A percentile compares a stretch with the other conserved stretches of the same genome.
These are phyloP conservation scores for Astraeus odoratus DNA, from an alignment of 768 basidiomycete species.

Conservation along the genomic window DNA sequence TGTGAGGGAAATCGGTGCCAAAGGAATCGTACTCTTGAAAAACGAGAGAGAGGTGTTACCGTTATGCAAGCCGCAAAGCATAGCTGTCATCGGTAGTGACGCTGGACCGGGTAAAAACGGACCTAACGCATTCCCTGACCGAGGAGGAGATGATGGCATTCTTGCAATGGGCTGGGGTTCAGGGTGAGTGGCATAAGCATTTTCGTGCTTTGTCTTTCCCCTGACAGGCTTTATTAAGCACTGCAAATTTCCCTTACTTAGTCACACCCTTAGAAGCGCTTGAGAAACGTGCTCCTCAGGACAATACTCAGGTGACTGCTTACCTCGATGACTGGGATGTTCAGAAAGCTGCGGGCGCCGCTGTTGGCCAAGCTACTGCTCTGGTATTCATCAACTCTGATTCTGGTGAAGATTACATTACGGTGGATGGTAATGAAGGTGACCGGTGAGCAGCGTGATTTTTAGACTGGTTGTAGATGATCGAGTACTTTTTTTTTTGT, in stretches of 20 bases:
- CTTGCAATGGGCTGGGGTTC: slow-evolving; percentile 89
- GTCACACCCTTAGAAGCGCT: slow-evolving; percentile 74
- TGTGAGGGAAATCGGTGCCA: slow-evolving; percentile 67
- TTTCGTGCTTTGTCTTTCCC: not conserved
- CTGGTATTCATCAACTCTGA: slow-evolving; percentile 73
- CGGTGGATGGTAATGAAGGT: slow-evolving; percentile 72
- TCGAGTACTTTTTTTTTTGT: not conserved
- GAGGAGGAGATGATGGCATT: slow-evolving; percentile 53
- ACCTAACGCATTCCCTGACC: slow-evolving; percentile 59
- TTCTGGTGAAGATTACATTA: slow-evolving; percentile 76
- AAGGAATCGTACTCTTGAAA: slow-evolving; percentile 72
- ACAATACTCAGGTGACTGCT: slow-evolving; percentile 55
- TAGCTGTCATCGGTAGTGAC: slow-evolving; percentile 51
- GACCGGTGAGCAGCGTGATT: slow-evolving; percentile 41
- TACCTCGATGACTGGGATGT: slow-evolving; percentile 60
- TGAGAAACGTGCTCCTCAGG: slow-evolving; percentile 53
- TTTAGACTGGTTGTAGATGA: not conserved
- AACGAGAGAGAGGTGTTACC: slow-evolving; percentile 54
- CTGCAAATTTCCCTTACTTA: slow-evolving; percentile 68
- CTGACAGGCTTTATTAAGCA: slow-evolving; percentile 24
- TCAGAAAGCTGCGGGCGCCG: slow-evolving; percentile 37
- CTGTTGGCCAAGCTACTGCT: slow-evolving; percentile 45
- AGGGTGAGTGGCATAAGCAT: slow-evolving; percentile 29
- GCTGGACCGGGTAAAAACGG: slow-evolving; percentile 54
- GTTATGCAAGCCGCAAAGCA: slow-evolving; percentile 43